Evolutionary conservation across 805 yeast species (phyloP), one percentile per base, ranked within the genome.

Genomic region (Ogataea ganodermae): DNA sequence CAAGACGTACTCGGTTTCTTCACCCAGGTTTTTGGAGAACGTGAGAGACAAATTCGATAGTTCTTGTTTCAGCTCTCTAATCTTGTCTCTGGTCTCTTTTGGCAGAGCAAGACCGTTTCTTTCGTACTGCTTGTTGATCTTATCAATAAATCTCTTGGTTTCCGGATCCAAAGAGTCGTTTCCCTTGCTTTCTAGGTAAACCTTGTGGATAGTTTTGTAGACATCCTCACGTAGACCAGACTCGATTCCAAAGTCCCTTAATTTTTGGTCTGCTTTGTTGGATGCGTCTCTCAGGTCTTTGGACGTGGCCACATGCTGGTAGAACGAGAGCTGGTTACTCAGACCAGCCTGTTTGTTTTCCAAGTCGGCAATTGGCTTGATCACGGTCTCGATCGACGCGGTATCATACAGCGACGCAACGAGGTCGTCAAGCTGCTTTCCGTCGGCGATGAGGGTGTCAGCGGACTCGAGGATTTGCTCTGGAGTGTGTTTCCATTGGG

Each of bases 241-340:
- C 56, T 86, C 95, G 57, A 88, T 86, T 8, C 74, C 68, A 55
- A 72, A 78, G 41, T 81, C 76, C 44, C 79, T 74, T 35, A 85
- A 64, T 49, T 72, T 60, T 60, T 80, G 80, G 52, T 83, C 86
- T 0, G 88, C 84, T 50, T 77, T 69, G 36, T 75, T 75, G 2
- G 91, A 81, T 3, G 89, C 88, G 52, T 85, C 88, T 59, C 96
- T 76, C 26, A 86, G 61, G n/a, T 68, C 80, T 58, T 82, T 79
- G 52, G 76, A 73, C 17, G 80, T 58, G 3, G 91, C 83, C 9
- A 89, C 91, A 55, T 84, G 83, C 64, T 83, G 89, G 59, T 81
- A 83, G 61, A 89, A 88, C 16, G 83, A 71, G 56, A 86, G 65
- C 55, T 76, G 83, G 56, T 75, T 76, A 22, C 70, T 69, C 6